phyloP scores from a whole-genome alignment of 108 stramenopile species.

The Asterionellopsis glacialis region DNA sequence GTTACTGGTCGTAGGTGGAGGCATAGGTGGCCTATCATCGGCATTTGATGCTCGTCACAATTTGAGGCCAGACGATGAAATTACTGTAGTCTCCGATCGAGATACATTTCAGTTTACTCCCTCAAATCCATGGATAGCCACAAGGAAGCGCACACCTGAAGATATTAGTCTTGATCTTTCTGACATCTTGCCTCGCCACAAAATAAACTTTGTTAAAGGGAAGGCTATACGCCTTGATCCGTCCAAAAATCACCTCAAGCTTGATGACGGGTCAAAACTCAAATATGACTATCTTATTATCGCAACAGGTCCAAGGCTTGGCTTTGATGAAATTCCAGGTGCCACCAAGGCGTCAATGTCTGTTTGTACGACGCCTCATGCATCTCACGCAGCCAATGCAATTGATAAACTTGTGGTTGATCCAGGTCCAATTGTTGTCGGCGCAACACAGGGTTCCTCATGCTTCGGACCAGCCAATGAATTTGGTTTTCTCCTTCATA shows the following conservation, averaged over 20 bases:
- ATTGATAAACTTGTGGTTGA: slow-evolving; percentile 1
- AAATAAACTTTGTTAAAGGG: slow-evolving; percentile 9
- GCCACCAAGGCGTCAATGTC: not conserved
- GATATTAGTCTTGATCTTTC: slow-evolving; percentile 8
- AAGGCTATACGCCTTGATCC: slow-evolving; percentile 7
- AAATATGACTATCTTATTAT: slow-evolving; percentile 18
- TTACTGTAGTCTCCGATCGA: slow-evolving; percentile 19
- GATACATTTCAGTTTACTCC: slow-evolving; percentile 18
- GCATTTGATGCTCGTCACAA: slow-evolving; percentile 12
- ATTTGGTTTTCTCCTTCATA: slow-evolving; percentile 13
- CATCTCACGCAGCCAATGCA: slow-evolving; percentile 3
- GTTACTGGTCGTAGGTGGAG: slow-evolving; percentile 4
- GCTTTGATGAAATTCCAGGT: slow-evolving; percentile 16
- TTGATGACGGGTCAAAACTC: slow-evolving; percentile 2
- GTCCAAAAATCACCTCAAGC: not conserved
- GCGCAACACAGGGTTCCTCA: slow-evolving; percentile 17
- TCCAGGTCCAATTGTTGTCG: slow-evolving; percentile 20
- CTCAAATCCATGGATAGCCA: slow-evolving; percentile 20
- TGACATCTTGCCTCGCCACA: slow-evolving; percentile 7
- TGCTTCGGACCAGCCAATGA: slow-evolving; percentile 25
- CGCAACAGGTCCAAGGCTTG: slow-evolving; percentile 15
- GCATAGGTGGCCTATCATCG: slow-evolving; percentile 12
- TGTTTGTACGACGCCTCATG: slow-evolving; percentile 9
- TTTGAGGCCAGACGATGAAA: not conserved
- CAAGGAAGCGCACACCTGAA: slow-evolving; percentile 1